These are phyloP conservation scores for Quercus aquifolioides DNA, from an alignment of 306 rosid genomes.

Conservation along the genomic window DNA sequence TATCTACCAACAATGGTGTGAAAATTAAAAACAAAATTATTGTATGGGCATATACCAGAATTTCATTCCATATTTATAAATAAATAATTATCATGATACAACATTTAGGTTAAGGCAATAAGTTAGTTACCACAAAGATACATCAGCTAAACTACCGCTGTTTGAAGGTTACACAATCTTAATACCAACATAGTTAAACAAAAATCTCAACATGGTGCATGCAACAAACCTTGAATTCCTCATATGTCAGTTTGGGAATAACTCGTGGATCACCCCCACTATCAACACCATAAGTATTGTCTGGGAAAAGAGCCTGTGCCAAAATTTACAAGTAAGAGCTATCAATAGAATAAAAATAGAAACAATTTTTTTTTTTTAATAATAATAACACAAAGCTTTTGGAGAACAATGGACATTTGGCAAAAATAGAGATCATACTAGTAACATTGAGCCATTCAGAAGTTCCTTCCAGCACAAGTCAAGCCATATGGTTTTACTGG, in stretches of 20 bases:
- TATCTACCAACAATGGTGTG: not conserved
- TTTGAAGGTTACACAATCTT: not conserved
- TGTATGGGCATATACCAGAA: not conserved
- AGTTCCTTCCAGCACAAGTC: not conserved
- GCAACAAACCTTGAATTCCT: constrained; percentile 80
- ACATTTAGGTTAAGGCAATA: not conserved
- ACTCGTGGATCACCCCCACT: constrained; percentile 95
- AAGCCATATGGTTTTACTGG: not conserved
- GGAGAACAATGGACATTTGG: not conserved
- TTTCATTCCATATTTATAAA: not conserved
- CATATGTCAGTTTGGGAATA: constrained; percentile 86
- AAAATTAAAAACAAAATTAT: not conserved
- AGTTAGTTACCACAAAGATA: not conserved
- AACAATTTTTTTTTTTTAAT: constrained; percentile 2
- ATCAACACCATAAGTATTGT: constrained; percentile 91
- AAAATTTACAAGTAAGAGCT: constrained; percentile 16
- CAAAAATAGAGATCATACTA: not conserved
- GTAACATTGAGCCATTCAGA: not conserved
- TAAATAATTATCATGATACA: not conserved
- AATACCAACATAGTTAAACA: not conserved
- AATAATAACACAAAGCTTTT: not conserved
- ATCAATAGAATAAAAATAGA: not conserved
- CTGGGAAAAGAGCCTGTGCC: constrained; percentile 91
- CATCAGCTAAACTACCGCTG: not conserved
- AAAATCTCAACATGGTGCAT: not conserved